A percentile compares a stretch with the other conserved stretches of the same genome.
These are phyloP conservation scores for Calamus simplicifolius DNA, from an alignment of 176 grass and related monocot species.

Conservation along the genomic window DNA sequence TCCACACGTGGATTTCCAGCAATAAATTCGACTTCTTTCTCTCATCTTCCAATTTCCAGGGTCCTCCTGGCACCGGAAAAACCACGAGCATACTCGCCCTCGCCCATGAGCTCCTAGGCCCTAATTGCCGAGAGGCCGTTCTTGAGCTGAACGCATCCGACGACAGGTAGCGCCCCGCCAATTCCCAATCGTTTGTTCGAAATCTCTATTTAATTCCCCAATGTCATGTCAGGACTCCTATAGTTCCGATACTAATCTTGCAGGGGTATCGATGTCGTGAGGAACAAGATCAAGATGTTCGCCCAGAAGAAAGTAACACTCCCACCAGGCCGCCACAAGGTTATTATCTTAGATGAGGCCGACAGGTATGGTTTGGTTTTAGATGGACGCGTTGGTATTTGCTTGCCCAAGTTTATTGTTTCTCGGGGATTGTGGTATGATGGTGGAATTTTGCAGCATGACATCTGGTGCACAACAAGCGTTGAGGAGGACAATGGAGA, in stretches of 20 bases:
- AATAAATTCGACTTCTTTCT: no score
- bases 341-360: slow-evolving; percentile 89
- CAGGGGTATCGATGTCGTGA: slow-evolving; percentile 90
- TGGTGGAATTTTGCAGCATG: slow-evolving; percentile 51
- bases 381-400: not conserved
- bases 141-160: slow-evolving; percentile 96
- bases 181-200: no score
- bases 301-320: slow-evolving; percentile 96
- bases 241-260: slow-evolving; percentile 2
- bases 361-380: slow-evolving; percentile 47
- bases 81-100: slow-evolving; percentile 94
- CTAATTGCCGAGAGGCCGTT: slow-evolving; percentile 79
- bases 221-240: no score
- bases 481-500: slow-evolving; percentile 95
- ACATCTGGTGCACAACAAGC: slow-evolving; percentile 93
- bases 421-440: slow-evolving; percentile 10
- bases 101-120: slow-evolving; percentile 82
- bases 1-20: no score
- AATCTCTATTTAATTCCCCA: no score
- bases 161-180: slow-evolving; percentile 42
- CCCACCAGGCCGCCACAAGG: slow-evolving; percentile 70
- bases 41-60: slow-evolving; percentile 19
- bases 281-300: slow-evolving; percentile 99
- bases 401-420: not conserved
- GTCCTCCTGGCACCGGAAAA: slow-evolving; percentile 90